A percentile compares a stretch with the other conserved stretches of the same genome.
Conservation (phyloP, 1,139 yeast species). For the Pichia sp. region DNA sequence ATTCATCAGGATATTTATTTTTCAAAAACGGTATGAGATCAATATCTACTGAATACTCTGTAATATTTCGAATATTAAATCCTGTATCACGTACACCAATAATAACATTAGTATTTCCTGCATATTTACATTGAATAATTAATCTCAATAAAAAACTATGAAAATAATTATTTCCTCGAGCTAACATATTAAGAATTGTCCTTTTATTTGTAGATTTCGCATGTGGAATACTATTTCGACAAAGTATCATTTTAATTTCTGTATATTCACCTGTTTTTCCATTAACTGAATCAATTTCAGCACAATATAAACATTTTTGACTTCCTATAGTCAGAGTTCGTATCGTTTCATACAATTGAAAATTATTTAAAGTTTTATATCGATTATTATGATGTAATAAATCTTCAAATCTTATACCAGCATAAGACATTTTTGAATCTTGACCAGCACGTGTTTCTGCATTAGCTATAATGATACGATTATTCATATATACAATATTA, state of each 20-base stretch:
- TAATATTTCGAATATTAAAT: conserved; percentile 13
- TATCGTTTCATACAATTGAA: conserved; percentile 10
- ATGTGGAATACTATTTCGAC: conserved; percentile 11
- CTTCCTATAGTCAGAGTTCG: conserved; percentile 4
- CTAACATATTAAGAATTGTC: conserved; percentile 6
- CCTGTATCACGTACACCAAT: conserved; percentile 16
- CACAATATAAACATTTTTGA: conserved; percentile 9
- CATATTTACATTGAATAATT: conserved; percentile 16
- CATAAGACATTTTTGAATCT: conserved; percentile 14
- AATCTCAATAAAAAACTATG: conserved; percentile 9
- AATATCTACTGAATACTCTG: conserved; percentile 4
- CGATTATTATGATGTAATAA: conserved; percentile 10
- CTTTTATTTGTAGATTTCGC: background rate
- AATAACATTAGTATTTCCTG: conserved; percentile 10
- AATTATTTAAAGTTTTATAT: conserved; percentile 11
- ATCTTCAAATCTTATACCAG: conserved; percentile 22
- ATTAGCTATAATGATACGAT: conserved; percentile 11
- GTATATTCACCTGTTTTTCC: conserved; percentile 4
- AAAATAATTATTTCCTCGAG: conserved; percentile 11
- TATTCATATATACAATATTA: conserved; percentile 8
- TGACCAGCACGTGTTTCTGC: conserved; percentile 14
- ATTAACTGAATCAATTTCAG: conserved; percentile 17
- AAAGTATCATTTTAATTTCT: conserved; percentile 17
- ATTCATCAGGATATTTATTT: conserved; percentile 3
- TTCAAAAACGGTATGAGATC: conserved; percentile 16